These are phyloP conservation scores for Calonectria pauciramosa DNA, from an alignment of 2,329 filamentous ascomycete species.

Conservation along the genomic window DNA sequence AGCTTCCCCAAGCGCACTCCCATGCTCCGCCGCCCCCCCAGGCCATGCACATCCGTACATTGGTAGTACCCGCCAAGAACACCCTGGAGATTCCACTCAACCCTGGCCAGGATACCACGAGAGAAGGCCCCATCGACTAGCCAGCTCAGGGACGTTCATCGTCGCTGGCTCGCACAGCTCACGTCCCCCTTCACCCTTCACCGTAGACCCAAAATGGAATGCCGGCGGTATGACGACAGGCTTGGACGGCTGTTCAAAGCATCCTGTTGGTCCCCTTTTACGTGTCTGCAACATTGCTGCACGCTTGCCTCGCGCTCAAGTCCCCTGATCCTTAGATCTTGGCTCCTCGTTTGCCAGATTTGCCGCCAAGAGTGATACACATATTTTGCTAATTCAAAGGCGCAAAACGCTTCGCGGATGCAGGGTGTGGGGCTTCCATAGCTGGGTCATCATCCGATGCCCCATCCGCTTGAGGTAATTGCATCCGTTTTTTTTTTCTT, in stretches of 20 bases:
- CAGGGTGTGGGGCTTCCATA: constrained; percentile 39
- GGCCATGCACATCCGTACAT: constrained; percentile 11
- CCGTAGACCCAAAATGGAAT: constrained; percentile 23
- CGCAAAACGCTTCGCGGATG: constrained; percentile 40
- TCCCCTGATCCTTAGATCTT: constrained; percentile 5
- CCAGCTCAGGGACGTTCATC: constrained; percentile 3
- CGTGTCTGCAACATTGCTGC: background rate
- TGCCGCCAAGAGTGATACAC: constrained; percentile 12
- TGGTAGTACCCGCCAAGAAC: constrained; percentile 15
- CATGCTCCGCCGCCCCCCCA: background rate
- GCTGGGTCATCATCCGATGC: constrained; percentile 44
- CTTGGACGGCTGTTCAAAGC: background rate
- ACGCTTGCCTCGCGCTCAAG: background rate
- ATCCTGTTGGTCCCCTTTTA: constrained; percentile 3
- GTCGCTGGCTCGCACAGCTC: background rate
- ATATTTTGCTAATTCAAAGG: constrained; percentile 20
- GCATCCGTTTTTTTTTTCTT: constrained; percentile 38
- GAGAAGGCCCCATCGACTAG: constrained; percentile 6
- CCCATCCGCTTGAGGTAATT: constrained; percentile 46
- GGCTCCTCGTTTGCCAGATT: constrained; percentile 4
- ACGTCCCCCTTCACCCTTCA: constrained; percentile 8
- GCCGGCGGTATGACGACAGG: constrained; percentile 7
- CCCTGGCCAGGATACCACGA: background rate
- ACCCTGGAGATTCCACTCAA: constrained; percentile 14
- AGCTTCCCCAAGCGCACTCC: constrained; percentile 24